Base-by-base conservation (phyloP, 2,329 filamentous ascomycete genomes). In the Phyllosticta citrichinensis region DNA sequence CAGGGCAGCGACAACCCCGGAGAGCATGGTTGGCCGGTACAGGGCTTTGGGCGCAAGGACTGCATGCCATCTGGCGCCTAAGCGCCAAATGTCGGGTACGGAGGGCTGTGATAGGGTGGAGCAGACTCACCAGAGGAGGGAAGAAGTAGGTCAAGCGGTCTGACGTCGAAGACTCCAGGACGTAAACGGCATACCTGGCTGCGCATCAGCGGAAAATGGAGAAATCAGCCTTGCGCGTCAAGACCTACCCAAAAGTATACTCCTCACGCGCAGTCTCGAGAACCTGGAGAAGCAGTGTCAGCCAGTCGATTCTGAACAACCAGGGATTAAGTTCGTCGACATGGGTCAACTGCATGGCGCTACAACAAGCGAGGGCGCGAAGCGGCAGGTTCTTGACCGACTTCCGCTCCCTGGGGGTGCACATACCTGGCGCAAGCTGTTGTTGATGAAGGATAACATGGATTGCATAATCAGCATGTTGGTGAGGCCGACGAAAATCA, bases 401-500 rank as follows among this genome's bases (percentile, higher is more conserved):
- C 55, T 17, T 47, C 12, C 40, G 5, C 58, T n/a, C 17, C 12
- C 24, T 25, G 47, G 12, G 24, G 50, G 47, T 47, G 51, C 64
- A 67, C 75, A 71, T 75, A 79, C 81, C 77, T 80, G 82, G 67
- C 77, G 79, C 61, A 91, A 86, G 70, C 84, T 89, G 76, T 90
- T 91, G 68, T 85, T 88, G 62, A 92, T 79, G 76, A 91, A 85
- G 79, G 86, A 87, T 47, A 89, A 91, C 65, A 92, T 76, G 20
- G 87, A 89, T 56, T 89, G 89, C 74, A 90, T 87, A 33, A 94
- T 80, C 8, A 94, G 78, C 66, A 93, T 89, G 62, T 88, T 88
- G 52, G 87, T 90, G 68, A 93, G 78, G 24, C 82, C 87, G 64
- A 93, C 83, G 73, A 93, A 93, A 56, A 91, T 79, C 64, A 91